Base-by-base conservation (phyloP, 1,284 basidiomycete species). In the Takashimella koratensis region DNA sequence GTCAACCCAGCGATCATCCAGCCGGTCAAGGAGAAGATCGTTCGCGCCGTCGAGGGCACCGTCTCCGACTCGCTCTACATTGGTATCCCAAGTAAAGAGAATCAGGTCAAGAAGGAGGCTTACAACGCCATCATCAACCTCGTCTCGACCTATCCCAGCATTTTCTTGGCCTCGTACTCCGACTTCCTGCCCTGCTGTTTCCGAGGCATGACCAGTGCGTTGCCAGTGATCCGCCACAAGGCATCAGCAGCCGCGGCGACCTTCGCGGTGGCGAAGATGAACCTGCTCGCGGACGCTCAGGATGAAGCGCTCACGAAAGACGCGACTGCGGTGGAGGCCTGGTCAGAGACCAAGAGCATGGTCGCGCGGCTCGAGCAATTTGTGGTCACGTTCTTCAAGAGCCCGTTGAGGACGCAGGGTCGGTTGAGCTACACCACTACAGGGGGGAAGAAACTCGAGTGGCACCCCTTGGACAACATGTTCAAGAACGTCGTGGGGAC, bases 21-120 rank as follows among this genome's bases (percentile, higher is more conserved):
- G 5, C 70, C 67, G 0, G 45, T 68, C 49, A 63, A 68, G 49
- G 64, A 68, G 20, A 72, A 71, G 57, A 62, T 77, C 20, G 58
- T 65, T 20, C 45, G 59, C 12, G 68, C 70, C 2, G 39, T 74
- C 16, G 64, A 70, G 21, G 54, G 59, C 36, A 64, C 65, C 2
- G 60, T 68, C 25, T 52, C 60, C 22, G 68, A 66, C 21, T 61
- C 53, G 8, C 54, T 71, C 5, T 49, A 52, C 30, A 47, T 43
- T 16, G 57, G 53, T 3, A 57, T 60, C 43, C 51, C 52, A 52
- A 57, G 56, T 56, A 36, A 36, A 36, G 30, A 36, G 30, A 36
- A 36, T 36, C 55, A 67, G 52, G 53, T 59, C 48, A 57, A 66
- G 57, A 67, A 67, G 27, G 74, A 75, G 48, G 67, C 67, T 1